A percentile compares a stretch with the other conserved stretches of the same genome.
These are phyloP conservation scores for Sphagnurus paluster DNA, from an alignment of 1,284 basidiomycete species.

Conservation along the genomic window DNA sequence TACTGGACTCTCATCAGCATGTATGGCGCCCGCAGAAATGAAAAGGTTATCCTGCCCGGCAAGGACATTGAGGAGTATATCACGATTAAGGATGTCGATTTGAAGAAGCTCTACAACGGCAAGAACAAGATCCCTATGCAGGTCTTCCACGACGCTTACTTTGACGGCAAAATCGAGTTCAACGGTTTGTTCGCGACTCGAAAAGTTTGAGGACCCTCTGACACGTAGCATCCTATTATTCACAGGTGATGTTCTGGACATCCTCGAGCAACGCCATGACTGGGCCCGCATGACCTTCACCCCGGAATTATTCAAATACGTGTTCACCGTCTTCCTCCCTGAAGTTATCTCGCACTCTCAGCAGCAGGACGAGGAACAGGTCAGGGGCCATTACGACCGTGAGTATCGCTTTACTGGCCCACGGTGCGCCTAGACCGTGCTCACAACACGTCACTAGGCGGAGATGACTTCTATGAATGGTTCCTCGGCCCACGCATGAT, in stretches of 20 bases:
- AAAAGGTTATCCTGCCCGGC: constrained; percentile 86
- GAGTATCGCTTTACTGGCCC: constrained; percentile 26
- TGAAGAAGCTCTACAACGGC: constrained; percentile 78
- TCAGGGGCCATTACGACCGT: constrained; percentile 97
- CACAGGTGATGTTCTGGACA: constrained; percentile 87
- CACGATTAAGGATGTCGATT: constrained; percentile 81
- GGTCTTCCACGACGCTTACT: constrained; percentile 96
- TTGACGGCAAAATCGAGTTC: constrained; percentile 95
- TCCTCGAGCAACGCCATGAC: constrained; percentile 94
- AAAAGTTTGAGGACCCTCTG: constrained; percentile 15
- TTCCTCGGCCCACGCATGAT: constrained; percentile 97
- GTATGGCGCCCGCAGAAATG: constrained; percentile 82
- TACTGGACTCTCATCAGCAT: constrained; percentile 93
- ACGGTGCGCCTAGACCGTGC: constrained; percentile 19
- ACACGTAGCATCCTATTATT: constrained; percentile 7
- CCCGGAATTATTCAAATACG: constrained; percentile 90
- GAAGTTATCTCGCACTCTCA: constrained; percentile 92
- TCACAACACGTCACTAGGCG: constrained; percentile 44
- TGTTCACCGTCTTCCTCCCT: constrained; percentile 86
- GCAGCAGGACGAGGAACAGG: constrained; percentile 92
- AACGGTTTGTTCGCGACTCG: constrained; percentile 61
- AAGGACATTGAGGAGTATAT: constrained; percentile 90
- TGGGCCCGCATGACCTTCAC: constrained; percentile 93
- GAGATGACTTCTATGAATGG: constrained; percentile 94
- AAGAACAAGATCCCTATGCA: constrained; percentile 97